Evolutionary conservation across 306 rosid genomes (phyloP).

Genomic region (Biancaea sappan): DNA sequence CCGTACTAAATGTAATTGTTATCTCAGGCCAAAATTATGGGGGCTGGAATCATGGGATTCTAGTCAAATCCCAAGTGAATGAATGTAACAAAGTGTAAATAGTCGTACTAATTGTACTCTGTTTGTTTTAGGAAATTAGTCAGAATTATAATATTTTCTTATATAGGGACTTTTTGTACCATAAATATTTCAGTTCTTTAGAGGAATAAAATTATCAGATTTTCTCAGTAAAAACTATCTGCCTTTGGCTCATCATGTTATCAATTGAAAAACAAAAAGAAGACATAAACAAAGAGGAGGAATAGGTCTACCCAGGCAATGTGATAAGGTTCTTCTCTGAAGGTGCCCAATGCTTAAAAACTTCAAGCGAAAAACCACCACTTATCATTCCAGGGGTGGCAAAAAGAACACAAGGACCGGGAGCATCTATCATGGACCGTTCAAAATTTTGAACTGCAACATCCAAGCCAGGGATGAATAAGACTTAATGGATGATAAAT

Average conservation of each 20-base stretch:
- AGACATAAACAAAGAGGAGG: not conserved
- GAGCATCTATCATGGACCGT: constrained; percentile 73
- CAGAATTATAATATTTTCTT: too few relatives aligned
- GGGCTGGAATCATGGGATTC: too few relatives aligned
- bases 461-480: constrained; percentile 45
- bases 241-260: constrained; percentile 14
- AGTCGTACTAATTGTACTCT: too few relatives aligned
- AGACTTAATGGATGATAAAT: constrained; percentile 24
- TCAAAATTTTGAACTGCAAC: constrained; percentile 77
- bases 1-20: too few relatives aligned
- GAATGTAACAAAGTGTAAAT: too few relatives aligned
- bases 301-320: constrained; percentile 70
- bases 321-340: constrained; percentile 74
- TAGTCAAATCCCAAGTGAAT: too few relatives aligned
- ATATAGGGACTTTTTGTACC: too few relatives aligned
- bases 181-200: too few relatives aligned
- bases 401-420: constrained; percentile 97
- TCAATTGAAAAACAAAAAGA: constrained; percentile 13
- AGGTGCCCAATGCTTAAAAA: constrained; percentile 95
- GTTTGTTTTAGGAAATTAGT: too few relatives aligned
- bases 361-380: constrained; percentile 94
- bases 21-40: too few relatives aligned
- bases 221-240: not conserved
- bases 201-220: too few relatives aligned
- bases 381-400: constrained; percentile 97